Percentiles rank a stretch among this genome's conserved stretches.
These are phyloP conservation scores for Saccharomyces uvarum DNA, from an alignment of 1,139 yeast species.

Conservation along the genomic window DNA sequence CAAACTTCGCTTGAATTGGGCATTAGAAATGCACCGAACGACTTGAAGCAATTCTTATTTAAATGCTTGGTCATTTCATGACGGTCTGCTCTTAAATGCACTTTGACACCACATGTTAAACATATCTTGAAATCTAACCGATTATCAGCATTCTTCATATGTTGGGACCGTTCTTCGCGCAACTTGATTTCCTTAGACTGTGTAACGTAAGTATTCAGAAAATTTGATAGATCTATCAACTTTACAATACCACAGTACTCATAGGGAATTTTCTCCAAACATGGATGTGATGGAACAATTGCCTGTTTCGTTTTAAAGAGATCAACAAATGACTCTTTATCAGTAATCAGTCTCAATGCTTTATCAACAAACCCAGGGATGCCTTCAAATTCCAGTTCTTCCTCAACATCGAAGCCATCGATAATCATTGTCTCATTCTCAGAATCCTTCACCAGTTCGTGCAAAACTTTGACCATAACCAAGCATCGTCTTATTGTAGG, in stretches of 20 bases:
- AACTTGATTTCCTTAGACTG: slow-evolving; percentile 30
- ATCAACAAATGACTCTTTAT: slow-evolving; percentile 10
- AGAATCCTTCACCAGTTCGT: slow-evolving; percentile 15
- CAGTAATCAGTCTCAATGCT: slow-evolving; percentile 14
- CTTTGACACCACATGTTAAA: slow-evolving; percentile 36
- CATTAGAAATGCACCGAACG: slow-evolving; percentile 40
- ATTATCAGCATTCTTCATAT: slow-evolving; percentile 24
- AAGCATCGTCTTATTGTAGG: slow-evolving; percentile 27
- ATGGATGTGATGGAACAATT: slow-evolving; percentile 10
- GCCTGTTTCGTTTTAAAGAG: slow-evolving; percentile 10
- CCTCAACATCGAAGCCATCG: slow-evolving; percentile 16
- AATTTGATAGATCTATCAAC: slow-evolving; percentile 54
- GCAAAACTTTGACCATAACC: slow-evolving; percentile 23
- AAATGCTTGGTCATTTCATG: slow-evolving; percentile 34
- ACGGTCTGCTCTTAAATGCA: slow-evolving; percentile 31
- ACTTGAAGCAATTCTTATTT: slow-evolving; percentile 26
- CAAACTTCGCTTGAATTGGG: slow-evolving; percentile 39
- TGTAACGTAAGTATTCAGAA: slow-evolving; percentile 65
- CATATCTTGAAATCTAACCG: slow-evolving; percentile 38
- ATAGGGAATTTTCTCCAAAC: slow-evolving; percentile 18
- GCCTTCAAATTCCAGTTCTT: slow-evolving; percentile 7
- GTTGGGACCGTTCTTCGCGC: slow-evolving; percentile 23
- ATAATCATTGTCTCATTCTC: slow-evolving; percentile 14
- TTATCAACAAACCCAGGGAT: slow-evolving; percentile 12
- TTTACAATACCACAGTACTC: slow-evolving; percentile 66